These are phyloP conservation scores for Chaetomium fimeti DNA, from an alignment of 495 filamentous ascomycete species.

Conservation along the genomic window DNA sequence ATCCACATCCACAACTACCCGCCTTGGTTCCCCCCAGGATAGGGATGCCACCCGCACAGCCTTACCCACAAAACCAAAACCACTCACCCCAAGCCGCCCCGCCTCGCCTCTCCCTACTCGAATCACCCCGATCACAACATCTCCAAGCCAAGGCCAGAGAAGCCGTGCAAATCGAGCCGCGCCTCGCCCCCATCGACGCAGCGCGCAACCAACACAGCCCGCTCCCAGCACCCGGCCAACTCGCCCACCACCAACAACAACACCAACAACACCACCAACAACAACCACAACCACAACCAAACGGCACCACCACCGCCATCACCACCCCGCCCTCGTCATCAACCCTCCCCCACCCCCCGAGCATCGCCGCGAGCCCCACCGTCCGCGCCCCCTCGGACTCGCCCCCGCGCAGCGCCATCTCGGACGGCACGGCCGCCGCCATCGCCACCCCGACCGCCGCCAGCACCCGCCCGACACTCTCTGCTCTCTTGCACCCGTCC, in stretches of 20 bases:
- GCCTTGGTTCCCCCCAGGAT: conserved; percentile 10
- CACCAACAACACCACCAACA: background rate
- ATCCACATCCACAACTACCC: conserved; percentile 15
- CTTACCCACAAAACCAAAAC: conserved; percentile 30
- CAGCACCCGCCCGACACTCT: conserved; percentile 16
- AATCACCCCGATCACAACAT: conserved; percentile 43
- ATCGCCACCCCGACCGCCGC: background rate
- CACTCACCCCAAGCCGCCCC: conserved; percentile 26
- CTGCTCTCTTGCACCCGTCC: conserved; percentile 39
- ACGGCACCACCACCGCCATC: background rate
- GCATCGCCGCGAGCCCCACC: background rate
- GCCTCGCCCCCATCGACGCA: conserved; percentile 26
- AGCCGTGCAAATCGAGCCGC: conserved; percentile 41
- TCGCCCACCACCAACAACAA: background rate
- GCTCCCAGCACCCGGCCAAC: conserved; percentile 3
- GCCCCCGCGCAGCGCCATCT: conserved; percentile 14
- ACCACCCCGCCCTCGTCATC: background rate
- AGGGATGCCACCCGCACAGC: conserved; percentile 21
- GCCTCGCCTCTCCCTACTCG: conserved; percentile 21
- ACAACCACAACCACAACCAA: background rate
- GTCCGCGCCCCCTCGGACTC: background rate
- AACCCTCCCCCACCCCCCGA: background rate
- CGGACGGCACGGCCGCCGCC: background rate
- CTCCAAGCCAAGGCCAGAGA: conserved; percentile 37
- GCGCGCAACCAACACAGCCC: conserved; percentile 26